Evolutionary conservation across 108 stramenopile species (phyloP).

Genomic region (Pseudonitzschia multiseries): DNA sequence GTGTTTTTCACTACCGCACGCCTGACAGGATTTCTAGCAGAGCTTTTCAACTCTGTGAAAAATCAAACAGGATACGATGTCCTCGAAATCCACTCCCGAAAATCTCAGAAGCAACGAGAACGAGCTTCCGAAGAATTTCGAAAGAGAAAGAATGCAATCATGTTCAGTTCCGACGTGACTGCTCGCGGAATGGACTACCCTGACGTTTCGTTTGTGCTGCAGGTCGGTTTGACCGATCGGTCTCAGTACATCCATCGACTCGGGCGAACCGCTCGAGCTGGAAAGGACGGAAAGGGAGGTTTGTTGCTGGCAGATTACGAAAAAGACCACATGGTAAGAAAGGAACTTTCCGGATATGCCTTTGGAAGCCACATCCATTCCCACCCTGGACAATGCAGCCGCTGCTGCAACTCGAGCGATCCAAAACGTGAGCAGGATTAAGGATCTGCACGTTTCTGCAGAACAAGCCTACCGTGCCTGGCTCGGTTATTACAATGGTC

Average conservation of each 20-base stretch:
- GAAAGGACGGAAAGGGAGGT: conserved; percentile 54
- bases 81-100: conserved; percentile 88
- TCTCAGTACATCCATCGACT: conserved; percentile 93
- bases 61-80: conserved; percentile 41
- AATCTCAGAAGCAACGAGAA: conserved; percentile 66
- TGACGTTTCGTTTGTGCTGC: conserved; percentile 49
- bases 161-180: conserved; percentile 84
- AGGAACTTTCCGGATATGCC: conserved; percentile 49
- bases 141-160: conserved; percentile 37
- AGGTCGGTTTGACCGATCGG: conserved; percentile 73
- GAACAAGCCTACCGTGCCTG: conserved; percentile 66
- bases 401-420: conserved; percentile 1
- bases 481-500: conserved; percentile 88
- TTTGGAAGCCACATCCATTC: conserved; percentile 23
- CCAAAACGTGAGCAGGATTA: conserved; percentile 15
- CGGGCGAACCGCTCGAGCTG: conserved; percentile 91
- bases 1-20: conserved; percentile 93
- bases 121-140: conserved; percentile 65
- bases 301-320: conserved; percentile 58
- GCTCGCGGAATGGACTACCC: conserved; percentile 88
- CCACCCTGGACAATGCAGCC: conserved; percentile 11
- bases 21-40: conserved; percentile 74
- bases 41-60: conserved; percentile 63
- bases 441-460: conserved; percentile 28
- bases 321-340: conserved; percentile 37